Evolutionary conservation across 1,284 basidiomycete genomes (phyloP), one percentile per base, ranked within the genome.

Genomic region (Pholiota adiposa): DNA sequence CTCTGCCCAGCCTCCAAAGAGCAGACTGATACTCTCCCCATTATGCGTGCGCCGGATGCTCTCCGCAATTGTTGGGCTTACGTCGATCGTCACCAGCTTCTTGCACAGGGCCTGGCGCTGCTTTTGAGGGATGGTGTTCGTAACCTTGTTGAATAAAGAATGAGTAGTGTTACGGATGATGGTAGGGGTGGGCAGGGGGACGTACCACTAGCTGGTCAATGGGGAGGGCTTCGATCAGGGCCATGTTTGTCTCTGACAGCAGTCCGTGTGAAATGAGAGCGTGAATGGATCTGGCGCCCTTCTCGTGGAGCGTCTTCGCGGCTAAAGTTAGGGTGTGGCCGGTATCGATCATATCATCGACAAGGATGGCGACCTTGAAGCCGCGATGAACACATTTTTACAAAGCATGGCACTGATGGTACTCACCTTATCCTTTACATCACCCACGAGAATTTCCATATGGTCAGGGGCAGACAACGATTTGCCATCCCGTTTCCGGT

Each of bases 311-410:
- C 3, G 95, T 93, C 56, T 88, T 88, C 11, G 89, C 92, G 27
- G 97, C 97, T 16, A 98, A 80, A 11, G 87, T 80, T 23, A 99
- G 84, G 1, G 97, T 99, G 61, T 84, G 84, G 1, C 96, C 97
- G 4, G 94, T 96, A 75, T 99, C 97, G 71, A 98, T 91, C 95
- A 99, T 98, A 73, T 99, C 97, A 74, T 99, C 97, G 29, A 99
- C 91, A 51, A 99, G 82, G 69, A 99, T 97, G 29, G 94, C 96
- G 54, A 92, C 83, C 92, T 93, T 21, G 25, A 41, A 38, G 41
- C 9, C 27, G 16, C 25, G 59, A 31, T 36, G 18, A 18, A 23
- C 46, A 18, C 23, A 64, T 40, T 64, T 48, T 34, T 54, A 53
- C 29, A 5, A 12, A 61, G 36, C 51, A 43, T 23, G 63, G n/a